Conservation (phyloP, 371 early-diverging fungal species). For the Agmasoma carcini region DNA sequence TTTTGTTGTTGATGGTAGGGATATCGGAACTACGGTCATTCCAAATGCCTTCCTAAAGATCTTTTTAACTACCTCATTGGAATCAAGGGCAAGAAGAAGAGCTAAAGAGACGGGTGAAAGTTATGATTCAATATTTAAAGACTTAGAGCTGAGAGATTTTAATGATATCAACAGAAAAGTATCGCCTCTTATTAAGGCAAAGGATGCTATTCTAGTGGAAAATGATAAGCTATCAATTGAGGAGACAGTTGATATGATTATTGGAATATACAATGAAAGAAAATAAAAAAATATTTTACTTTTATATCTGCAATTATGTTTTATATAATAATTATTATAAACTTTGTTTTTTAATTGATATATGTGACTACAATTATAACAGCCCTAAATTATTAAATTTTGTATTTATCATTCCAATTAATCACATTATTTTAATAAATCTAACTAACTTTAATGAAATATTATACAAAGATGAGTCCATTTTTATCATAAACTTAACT, state of each 20-base stretch:
- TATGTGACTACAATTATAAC: too few relatives aligned
- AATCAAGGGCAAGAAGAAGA: slow-evolving; percentile 63
- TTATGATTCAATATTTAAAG: slow-evolving; percentile 38
- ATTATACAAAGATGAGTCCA: too few relatives aligned
- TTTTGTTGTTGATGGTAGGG: slow-evolving; percentile 77
- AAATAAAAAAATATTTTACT: too few relatives aligned
- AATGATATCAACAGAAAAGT: slow-evolving; percentile 61
- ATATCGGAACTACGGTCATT: slow-evolving; percentile 70
- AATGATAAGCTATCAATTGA: slow-evolving; percentile 61
- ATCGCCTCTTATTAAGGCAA: slow-evolving; percentile 64
- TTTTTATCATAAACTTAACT: too few relatives aligned
- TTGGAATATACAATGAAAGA: slow-evolving; percentile 48
- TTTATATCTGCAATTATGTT: too few relatives aligned
- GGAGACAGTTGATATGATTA: slow-evolving; percentile 61
- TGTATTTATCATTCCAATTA: too few relatives aligned
- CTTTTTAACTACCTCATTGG: slow-evolving; percentile 62
- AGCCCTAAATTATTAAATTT: too few relatives aligned
- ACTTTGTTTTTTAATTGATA: too few relatives aligned
- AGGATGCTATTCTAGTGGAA: slow-evolving; percentile 66
- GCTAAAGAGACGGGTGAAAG: slow-evolving; percentile 53
- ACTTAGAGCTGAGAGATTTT: slow-evolving; percentile 58
- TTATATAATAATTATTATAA: too few relatives aligned
- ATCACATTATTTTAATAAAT: too few relatives aligned
- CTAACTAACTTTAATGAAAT: too few relatives aligned
- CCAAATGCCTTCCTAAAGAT: slow-evolving; percentile 74